Base-by-base conservation (phyloP, 2,329 filamentous ascomycete genomes). In the Cryphonectria carpinicola region DNA sequence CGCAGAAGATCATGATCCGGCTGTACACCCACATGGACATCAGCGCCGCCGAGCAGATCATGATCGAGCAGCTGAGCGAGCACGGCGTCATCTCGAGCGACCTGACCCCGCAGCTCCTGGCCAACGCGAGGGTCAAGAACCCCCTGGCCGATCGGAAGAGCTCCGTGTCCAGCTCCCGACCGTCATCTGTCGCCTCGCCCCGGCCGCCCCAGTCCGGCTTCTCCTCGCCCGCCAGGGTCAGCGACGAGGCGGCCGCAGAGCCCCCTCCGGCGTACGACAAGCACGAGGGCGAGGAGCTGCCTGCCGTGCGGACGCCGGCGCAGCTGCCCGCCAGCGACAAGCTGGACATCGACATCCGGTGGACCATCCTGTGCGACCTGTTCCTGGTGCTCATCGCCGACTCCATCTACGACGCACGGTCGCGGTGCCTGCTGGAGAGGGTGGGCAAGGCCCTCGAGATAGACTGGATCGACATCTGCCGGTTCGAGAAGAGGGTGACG, bases 11-110 rank as follows among this genome's bases (percentile, higher is more conserved):
- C 87, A 99, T 99, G 95, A 90, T 98, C 72, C 90, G 95, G 35
- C 80, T 99, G 17, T 99, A 98, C 80, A 85, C 89, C 17, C 96
- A 99, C 81, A 99, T 99, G 96, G 96, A 99, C 72, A 97, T 99
- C 77, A 94, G 91, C 77, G 85, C 91, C 32, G 91, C 89, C 19
- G 96, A 99, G 81, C 96, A 99, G 83, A 86, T 99, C 80, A 99
- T 99, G 96, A 98, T 99, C 75, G 96, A 99, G 82, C 96, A 99
- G 81, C 85, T 99, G 71, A 92, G 93, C 17, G 93, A 96, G 70
- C 96, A 99, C 81, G 96, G 95, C 5, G 94, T 99, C 8, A 86
- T 94, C 73, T 92, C 96, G 0, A 84, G 85, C 61, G 96, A 99
- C 79, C 84, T 99, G 70, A 95, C 94, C 0, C 92, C 93, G 0